phyloP scores from a whole-genome alignment of 345 rosid genomes.

The Dipteronia dyeriana region DNA sequence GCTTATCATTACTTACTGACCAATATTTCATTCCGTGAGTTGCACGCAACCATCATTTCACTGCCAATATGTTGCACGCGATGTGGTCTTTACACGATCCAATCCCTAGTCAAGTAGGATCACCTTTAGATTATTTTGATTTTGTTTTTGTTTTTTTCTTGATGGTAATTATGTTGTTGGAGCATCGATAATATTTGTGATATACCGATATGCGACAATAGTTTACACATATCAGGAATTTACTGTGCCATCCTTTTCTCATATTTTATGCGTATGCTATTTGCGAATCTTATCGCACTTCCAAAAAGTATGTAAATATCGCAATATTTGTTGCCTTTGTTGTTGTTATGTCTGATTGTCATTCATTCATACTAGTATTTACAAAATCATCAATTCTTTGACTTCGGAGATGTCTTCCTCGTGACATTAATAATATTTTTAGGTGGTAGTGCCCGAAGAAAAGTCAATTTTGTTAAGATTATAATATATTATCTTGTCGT shows the following conservation, averaged over 20 bases:
- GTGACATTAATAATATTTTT: neutral
- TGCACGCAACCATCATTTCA: constrained; percentile 17
- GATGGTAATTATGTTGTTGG: constrained; percentile 5
- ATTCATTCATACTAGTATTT: neutral
- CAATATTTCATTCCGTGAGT: neutral
- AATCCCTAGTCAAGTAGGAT: constrained; percentile 9
- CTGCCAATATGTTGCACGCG: constrained; percentile 2
- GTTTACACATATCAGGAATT: neutral
- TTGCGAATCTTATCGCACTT: neutral
- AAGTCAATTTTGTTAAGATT: constrained; percentile 18
- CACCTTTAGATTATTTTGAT: neutral
- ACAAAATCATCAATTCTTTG: constrained; percentile 4
- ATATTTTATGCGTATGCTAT: neutral
- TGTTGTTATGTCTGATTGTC: neutral
- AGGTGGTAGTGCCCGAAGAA: constrained; percentile 22
- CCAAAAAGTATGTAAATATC: neutral
- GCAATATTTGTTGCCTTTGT: neutral
- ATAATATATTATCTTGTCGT: neutral
- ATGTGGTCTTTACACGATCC: constrained; percentile 2
- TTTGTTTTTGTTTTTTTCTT: neutral
- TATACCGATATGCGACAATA: neutral
- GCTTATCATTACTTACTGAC: constrained; percentile 5
- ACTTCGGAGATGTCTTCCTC: constrained; percentile 16
- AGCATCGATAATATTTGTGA: neutral
- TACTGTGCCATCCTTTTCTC: neutral